phyloP scores from a whole-genome alignment of 208 protist species.

The Strigomonas culicis region DNA sequence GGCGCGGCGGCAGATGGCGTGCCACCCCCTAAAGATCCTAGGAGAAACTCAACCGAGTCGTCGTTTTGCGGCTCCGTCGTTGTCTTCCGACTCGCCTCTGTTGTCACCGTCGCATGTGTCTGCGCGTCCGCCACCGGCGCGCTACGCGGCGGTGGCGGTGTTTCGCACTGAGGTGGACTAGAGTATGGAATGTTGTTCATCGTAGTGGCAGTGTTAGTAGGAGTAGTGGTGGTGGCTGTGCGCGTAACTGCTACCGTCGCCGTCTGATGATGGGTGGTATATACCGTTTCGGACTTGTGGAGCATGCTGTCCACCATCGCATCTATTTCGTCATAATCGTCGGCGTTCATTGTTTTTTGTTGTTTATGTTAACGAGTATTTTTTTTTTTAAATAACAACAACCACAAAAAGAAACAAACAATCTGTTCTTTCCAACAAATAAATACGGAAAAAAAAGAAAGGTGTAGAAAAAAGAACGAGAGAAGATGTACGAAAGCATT shows the following conservation, averaged over 20 bases:
- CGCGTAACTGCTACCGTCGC: not conserved
- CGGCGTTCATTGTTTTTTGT: conserved; percentile 4
- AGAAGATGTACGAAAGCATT: not conserved
- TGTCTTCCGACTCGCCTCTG: too few species aligned
- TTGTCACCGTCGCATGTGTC: too few species aligned
- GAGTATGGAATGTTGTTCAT: not conserved
- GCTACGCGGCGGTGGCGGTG: too few species aligned
- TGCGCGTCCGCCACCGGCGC: too few species aligned
- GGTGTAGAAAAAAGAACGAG: not conserved
- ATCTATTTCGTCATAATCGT: not conserved
- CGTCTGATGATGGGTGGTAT: not conserved
- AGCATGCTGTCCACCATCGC: not conserved
- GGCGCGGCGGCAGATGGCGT: too few species aligned
- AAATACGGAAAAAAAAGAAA: conserved; percentile 1
- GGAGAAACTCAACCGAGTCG: too few species aligned
- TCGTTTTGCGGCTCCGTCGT: too few species aligned
- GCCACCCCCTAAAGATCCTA: too few species aligned
- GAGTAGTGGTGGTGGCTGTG: not conserved
- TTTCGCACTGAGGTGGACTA: not conserved
- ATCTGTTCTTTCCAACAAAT: not conserved
- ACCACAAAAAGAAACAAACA: conserved; percentile 1
- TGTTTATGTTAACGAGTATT: not conserved
- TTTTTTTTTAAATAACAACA: conserved; percentile 2
- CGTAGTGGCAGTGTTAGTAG: not conserved
- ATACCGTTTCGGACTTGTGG: too few species aligned